Percentiles rank a stretch among this genome's conserved stretches.
These are phyloP conservation scores for Penicillium sp. DNA, from an alignment of 2,329 filamentous ascomycete genomes.

Conservation along the genomic window DNA sequence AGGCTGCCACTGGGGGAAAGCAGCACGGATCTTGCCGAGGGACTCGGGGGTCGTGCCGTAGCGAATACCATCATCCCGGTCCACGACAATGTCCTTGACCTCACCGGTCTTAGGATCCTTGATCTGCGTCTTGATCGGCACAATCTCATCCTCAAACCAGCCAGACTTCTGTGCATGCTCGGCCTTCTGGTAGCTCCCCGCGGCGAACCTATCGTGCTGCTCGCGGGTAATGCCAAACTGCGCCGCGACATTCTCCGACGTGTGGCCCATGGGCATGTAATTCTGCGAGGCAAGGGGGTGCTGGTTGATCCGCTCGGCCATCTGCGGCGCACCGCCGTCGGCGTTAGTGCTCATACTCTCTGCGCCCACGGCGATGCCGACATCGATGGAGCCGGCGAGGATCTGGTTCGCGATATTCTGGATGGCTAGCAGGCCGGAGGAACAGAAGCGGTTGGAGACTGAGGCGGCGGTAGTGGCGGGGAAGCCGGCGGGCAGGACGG, in stretches of 20 bases:
- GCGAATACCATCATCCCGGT: conserved; percentile 80
- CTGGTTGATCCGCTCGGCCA: conserved; percentile 75
- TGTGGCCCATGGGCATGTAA: conserved; percentile 88
- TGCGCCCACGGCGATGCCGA: conserved; percentile 86
- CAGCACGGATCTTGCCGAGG: conserved; percentile 79
- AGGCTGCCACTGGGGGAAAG: conserved; percentile 73
- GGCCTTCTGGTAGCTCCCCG: conserved; percentile 82
- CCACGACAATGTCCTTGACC: conserved; percentile 73
- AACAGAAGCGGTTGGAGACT: conserved; percentile 87
- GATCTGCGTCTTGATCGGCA: conserved; percentile 76
- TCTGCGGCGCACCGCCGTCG: conserved; percentile 77
- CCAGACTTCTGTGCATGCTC: conserved; percentile 76
- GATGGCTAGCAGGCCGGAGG: conserved; percentile 82
- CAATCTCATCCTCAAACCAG: conserved; percentile 84
- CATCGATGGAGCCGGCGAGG: conserved; percentile 81
- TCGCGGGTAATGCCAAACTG: conserved; percentile 69
- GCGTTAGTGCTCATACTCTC: conserved; percentile 93
- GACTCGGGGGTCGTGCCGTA: conserved; percentile 79
- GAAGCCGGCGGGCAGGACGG: conserved; percentile 82
- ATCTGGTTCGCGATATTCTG: conserved; percentile 94
- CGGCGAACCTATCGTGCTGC: conserved; percentile 81
- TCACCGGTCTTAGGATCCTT: conserved; percentile 88
- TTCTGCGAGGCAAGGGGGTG: conserved; percentile 82
- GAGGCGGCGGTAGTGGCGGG: conserved; percentile 76
- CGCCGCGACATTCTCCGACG: conserved; percentile 90